A percentile compares a stretch with the other conserved stretches of the same genome.
Evolutionary conservation across 106 monocot genomes (phyloP).

Genomic region (Phalaenopsis aphrodite): DNA sequence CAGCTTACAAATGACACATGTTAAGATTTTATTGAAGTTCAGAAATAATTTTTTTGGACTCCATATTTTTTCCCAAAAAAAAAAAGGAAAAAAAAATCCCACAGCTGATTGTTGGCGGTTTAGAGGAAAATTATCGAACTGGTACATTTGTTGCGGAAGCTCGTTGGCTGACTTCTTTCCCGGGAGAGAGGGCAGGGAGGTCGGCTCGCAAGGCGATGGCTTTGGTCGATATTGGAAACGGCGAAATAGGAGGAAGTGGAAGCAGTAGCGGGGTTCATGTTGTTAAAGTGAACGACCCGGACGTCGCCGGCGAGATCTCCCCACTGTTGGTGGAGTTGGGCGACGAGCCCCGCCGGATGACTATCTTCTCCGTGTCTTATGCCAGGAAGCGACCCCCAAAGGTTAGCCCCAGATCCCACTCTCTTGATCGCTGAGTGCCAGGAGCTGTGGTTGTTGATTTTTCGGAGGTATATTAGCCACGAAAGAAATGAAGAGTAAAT

Average conservation of each 20-base stretch:
- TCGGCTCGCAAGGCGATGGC: background rate
- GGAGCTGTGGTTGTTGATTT: background rate
- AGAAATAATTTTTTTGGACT: no score
- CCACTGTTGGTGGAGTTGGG: slow-evolving; percentile 14
- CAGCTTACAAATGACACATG: no score
- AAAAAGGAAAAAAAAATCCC: no score
- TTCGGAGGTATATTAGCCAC: background rate
- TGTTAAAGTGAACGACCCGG: slow-evolving; percentile 12
- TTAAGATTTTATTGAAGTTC: no score
- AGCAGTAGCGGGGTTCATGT: slow-evolving; percentile 7
- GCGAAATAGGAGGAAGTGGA: slow-evolving; percentile 2
- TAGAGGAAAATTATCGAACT: no score
- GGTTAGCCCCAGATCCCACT: background rate
- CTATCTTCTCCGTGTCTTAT: slow-evolving; percentile 30
- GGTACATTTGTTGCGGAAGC: no score
- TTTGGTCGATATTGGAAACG: slow-evolving; percentile 7
- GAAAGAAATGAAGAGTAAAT: background rate
- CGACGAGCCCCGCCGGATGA: slow-evolving; percentile 4
- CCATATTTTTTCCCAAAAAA: no score
- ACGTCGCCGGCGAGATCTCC: slow-evolving; percentile 19
- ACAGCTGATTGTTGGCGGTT: no score
- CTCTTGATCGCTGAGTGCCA: background rate
- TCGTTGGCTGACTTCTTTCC: no score
- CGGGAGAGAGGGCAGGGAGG: background rate
- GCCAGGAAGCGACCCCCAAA: background rate